Evolutionary conservation across 2,329 filamentous ascomycete species (phyloP).

Genomic region (Fusarium mexicanum): DNA sequence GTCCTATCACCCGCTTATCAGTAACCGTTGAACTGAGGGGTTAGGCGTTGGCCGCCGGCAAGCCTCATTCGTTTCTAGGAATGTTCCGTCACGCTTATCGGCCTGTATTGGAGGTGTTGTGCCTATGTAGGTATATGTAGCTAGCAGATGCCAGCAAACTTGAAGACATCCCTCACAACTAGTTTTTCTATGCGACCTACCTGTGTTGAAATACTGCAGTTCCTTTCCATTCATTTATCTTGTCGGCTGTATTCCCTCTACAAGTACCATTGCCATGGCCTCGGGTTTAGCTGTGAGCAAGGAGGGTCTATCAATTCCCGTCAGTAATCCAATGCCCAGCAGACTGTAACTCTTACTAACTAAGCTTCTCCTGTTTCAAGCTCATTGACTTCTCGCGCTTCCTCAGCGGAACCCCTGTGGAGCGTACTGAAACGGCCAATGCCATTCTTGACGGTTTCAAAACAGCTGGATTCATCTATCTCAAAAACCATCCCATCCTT

Average conservation of each 20-base stretch:
- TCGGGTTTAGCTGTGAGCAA: slow-evolving; percentile 58
- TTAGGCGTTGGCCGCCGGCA: slow-evolving; percentile 1
- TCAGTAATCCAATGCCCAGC: slow-evolving; percentile 44
- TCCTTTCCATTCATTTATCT: background rate
- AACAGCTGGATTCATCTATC: slow-evolving; percentile 88
- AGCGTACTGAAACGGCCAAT: slow-evolving; percentile 72
- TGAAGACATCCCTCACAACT: background rate
- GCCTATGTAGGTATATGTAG: background rate
- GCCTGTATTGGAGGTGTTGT: background rate
- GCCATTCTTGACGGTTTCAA: slow-evolving; percentile 84
- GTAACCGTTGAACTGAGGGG: slow-evolving; percentile 6
- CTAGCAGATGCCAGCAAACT: background rate
- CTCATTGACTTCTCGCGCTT: slow-evolving; percentile 74
- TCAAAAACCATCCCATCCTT: slow-evolving; percentile 80
- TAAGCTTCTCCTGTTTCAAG: slow-evolving; percentile 10
- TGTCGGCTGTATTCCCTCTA: background rate
- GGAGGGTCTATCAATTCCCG: slow-evolving; percentile 65
- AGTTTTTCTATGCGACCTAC: background rate
- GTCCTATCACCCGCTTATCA: slow-evolving; percentile 26
- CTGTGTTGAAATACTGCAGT: background rate
- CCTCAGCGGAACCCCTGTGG: slow-evolving; percentile 66
- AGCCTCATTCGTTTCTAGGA: background rate
- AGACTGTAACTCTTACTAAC: background rate
- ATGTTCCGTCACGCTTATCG: slow-evolving; percentile 13
- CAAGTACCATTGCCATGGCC: slow-evolving; percentile 35